Conservation (phyloP, 164 flowering plant genomes). For the Pachysandra terminalis region DNA sequence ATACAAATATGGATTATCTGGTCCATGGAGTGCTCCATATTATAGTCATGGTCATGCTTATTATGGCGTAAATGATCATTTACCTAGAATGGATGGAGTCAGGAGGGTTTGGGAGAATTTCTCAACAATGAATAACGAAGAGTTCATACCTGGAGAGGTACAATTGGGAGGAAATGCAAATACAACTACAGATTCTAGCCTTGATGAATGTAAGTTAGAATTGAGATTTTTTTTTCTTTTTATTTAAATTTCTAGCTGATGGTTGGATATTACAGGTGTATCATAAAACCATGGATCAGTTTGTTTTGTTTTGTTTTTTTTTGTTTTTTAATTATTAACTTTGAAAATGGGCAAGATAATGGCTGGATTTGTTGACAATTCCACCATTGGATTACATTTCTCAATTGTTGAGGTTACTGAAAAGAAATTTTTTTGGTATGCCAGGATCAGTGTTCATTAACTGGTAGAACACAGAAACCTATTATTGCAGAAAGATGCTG, state of each 20-base stretch:
- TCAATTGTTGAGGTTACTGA: background rate
- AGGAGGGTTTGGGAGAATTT: slow-evolving; percentile 42
- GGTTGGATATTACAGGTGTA: background rate
- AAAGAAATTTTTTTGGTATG: background rate
- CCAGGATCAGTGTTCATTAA: background rate
- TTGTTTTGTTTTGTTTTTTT: too few species aligned
- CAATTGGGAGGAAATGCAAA: slow-evolving; percentile 39
- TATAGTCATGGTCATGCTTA: slow-evolving; percentile 40
- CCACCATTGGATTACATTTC: background rate
- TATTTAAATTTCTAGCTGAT: background rate
- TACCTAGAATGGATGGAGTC: slow-evolving; percentile 32
- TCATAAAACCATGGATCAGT: background rate
- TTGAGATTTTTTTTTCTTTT: slow-evolving; percentile 7
- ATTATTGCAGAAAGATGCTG: background rate
- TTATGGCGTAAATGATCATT: slow-evolving; percentile 34
- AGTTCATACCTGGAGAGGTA: slow-evolving; percentile 28
- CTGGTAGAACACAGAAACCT: background rate
- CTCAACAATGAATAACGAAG: slow-evolving; percentile 30
- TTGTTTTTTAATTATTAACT: too few species aligned
- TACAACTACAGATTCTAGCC: slow-evolving; percentile 25
- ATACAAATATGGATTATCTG: slow-evolving; percentile 60
- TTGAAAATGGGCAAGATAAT: background rate
- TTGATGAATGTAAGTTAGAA: slow-evolving; percentile 54
- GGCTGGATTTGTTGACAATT: background rate
- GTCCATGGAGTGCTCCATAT: slow-evolving; percentile 45